Evolutionary conservation across 2,329 filamentous ascomycete species (phyloP).

Genomic region (Lizonia empirigonia): DNA sequence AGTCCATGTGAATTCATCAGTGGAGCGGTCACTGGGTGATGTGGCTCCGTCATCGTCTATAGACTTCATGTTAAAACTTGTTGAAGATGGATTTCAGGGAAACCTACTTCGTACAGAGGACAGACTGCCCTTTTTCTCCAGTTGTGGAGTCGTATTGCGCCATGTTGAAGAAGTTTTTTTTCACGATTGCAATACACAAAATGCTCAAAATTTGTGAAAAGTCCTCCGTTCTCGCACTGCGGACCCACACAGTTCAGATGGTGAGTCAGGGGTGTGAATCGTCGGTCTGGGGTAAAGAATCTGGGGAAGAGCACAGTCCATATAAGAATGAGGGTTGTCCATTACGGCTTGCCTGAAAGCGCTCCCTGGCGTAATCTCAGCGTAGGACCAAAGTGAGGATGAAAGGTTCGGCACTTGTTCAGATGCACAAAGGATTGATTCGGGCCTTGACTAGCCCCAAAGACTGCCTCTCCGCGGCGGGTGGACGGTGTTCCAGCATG

Average conservation of each 20-base stretch:
- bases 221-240: slow-evolving; percentile 13
- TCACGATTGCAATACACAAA: background rate
- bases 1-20: slow-evolving; percentile 54
- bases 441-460: slow-evolving; percentile 27
- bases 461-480: slow-evolving; percentile 5
- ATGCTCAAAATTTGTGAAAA: slow-evolving; percentile 1
- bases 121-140: slow-evolving; percentile 10
- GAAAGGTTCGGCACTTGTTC: slow-evolving; percentile 38
- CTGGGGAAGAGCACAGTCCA: slow-evolving; percentile 37
- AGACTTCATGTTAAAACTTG: background rate
- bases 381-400: slow-evolving; percentile 22
- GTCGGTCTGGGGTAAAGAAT: slow-evolving; percentile 32
- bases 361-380: slow-evolving; percentile 10
- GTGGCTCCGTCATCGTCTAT: slow-evolving; percentile 10
- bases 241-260: slow-evolving; percentile 24
- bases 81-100: background rate
- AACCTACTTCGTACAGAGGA: slow-evolving; percentile 14
- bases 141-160: background rate
- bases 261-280: slow-evolving; percentile 11
- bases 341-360: slow-evolving; percentile 22
- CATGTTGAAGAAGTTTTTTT: background rate
- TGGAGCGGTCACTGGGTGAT: slow-evolving; percentile 35
- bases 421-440: slow-evolving; percentile 19
- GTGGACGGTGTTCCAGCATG: slow-evolving; percentile 17
- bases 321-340: slow-evolving; percentile 33